Percentiles rank a stretch among this genome's conserved stretches.
phyloP scores from a whole-genome alignment of 768 basidiomycete species.

The Calocybe cyanea region DNA sequence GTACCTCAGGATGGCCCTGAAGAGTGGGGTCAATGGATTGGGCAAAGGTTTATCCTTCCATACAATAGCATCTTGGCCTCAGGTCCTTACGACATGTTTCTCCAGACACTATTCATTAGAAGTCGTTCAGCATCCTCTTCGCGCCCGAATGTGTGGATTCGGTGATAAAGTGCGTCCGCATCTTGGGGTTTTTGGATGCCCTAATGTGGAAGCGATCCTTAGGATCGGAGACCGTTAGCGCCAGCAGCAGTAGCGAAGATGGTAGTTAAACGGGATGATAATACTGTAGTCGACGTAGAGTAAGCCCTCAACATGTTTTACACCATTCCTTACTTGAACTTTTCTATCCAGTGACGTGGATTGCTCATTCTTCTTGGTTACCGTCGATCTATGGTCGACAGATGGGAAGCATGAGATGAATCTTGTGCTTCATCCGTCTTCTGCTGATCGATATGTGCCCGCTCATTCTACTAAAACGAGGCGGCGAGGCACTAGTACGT shows the following conservation, averaged over 20 bases:
- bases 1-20: slow-evolving; percentile 41
- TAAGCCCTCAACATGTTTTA: slow-evolving; percentile 34
- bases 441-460: slow-evolving; percentile 71
- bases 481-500: slow-evolving; percentile 38
- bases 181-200: slow-evolving; percentile 12
- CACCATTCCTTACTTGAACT: slow-evolving; percentile 2
- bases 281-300: slow-evolving; percentile 71
- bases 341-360: slow-evolving; percentile 66
- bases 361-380: slow-evolving; percentile 83
- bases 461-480: slow-evolving; percentile 38
- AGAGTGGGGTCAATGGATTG: slow-evolving; percentile 69
- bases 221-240: slow-evolving; percentile 91
- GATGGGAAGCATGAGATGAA: slow-evolving; percentile 85
- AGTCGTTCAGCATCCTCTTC: slow-evolving; percentile 82
- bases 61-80: slow-evolving; percentile 5
- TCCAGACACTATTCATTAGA: slow-evolving; percentile 77
- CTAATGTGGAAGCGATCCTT: slow-evolving; percentile 17
- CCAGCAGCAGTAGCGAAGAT: slow-evolving; percentile 89
- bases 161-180: slow-evolving; percentile 75
- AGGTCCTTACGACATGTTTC: slow-evolving; percentile 12
- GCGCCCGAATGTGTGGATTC: slow-evolving; percentile 95
- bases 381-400: slow-evolving; percentile 89
- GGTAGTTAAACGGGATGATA: slow-evolving; percentile 65
- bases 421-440: slow-evolving; percentile 82
- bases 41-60: slow-evolving; percentile 46